Conservation (phyloP, 2,329 filamentous ascomycete species). For the Curvularia sp. region DNA sequence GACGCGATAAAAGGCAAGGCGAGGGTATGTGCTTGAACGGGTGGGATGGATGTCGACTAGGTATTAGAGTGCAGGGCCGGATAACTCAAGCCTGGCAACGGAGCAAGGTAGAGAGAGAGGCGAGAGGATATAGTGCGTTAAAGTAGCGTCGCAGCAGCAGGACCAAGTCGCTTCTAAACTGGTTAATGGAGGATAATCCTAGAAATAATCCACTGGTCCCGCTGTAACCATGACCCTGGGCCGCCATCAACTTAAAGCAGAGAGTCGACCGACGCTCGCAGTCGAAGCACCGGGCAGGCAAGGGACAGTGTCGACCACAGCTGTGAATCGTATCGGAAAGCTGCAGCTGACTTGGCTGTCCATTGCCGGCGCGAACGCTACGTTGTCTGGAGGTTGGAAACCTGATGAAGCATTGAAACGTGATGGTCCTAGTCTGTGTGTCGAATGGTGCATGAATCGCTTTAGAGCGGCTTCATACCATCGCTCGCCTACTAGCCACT, state of each 20-base stretch:
- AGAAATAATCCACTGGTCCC: conserved; percentile 34
- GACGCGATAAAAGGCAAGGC: conserved; percentile 33
- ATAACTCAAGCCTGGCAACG: conserved; percentile 34
- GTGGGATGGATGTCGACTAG: conserved; percentile 46
- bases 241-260: conserved; percentile 43
- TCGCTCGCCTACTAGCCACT: conserved; percentile 24
- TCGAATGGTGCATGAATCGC: conserved; percentile 37
- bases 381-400: conserved; percentile 35
- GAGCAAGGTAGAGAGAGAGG: conserved; percentile 36
- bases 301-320: conserved; percentile 39
- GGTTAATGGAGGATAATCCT: conserved; percentile 40
- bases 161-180: conserved; percentile 40
- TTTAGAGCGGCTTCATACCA: conserved; percentile 29
- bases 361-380: conserved; percentile 45
- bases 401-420: conserved; percentile 38
- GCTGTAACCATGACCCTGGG: conserved; percentile 39
- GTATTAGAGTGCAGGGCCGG: conserved; percentile 38
- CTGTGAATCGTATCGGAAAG: conserved; percentile 29
- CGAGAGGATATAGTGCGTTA: conserved; percentile 44
- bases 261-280: conserved; percentile 39
- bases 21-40: conserved; percentile 46
- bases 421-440: conserved; percentile 31
- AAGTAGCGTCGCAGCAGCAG: conserved; percentile 43
- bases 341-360: conserved; percentile 42
- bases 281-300: conserved; percentile 38